Conservation (phyloP, 345 rosid species). For the Acer campestre region DNA sequence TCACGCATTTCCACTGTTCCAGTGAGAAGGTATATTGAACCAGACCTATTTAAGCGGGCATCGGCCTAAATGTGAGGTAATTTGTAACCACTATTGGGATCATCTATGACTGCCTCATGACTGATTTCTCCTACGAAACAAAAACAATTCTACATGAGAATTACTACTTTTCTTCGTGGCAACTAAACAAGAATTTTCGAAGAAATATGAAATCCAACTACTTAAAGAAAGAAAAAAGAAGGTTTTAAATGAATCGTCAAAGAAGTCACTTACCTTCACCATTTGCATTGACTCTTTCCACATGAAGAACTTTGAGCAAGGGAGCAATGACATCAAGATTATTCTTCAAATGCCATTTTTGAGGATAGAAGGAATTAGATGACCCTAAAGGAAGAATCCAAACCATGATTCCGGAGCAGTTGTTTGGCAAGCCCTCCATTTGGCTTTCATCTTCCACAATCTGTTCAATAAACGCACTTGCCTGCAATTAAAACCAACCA, state of each 20-base stretch:
- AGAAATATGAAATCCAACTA: neutral
- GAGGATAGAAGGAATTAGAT: constrained; percentile 39
- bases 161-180: neutral
- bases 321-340: constrained; percentile 43
- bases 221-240: neutral
- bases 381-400: constrained; percentile 45
- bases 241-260: neutral
- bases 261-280: constrained; percentile 21
- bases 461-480: constrained; percentile 52
- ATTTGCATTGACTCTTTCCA: constrained; percentile 15
- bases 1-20: neutral
- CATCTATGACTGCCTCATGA: neutral
- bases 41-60: neutral
- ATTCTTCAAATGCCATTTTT: constrained; percentile 43
- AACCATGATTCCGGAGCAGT: constrained; percentile 58
- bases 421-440: constrained; percentile 56
- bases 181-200: neutral
- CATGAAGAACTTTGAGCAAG: constrained; percentile 28
- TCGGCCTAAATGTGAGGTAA: neutral
- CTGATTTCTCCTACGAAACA: constrained; percentile 6
- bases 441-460: constrained; percentile 75
- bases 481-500: constrained; percentile 36
- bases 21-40: neutral
- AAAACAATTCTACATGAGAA: neutral
- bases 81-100: neutral